A percentile compares a stretch with the other conserved stretches of the same genome.
Evolutionary conservation across 345 rosid species (phyloP).

Genomic region (Erysimum cheiranthoides): DNA sequence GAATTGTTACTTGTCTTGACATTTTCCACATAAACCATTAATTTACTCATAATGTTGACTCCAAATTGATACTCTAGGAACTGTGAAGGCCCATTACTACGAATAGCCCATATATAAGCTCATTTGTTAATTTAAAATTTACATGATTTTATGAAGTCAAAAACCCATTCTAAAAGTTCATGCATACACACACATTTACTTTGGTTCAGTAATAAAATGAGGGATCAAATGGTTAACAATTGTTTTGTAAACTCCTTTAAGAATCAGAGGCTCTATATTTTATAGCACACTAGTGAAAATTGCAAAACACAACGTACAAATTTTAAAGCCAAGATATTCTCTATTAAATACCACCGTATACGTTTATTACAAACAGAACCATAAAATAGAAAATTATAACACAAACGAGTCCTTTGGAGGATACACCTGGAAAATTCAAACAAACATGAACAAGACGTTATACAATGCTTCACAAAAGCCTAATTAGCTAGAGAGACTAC

Average conservation of each 20-base stretch:
- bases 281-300: not conserved
- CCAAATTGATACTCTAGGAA: too few species aligned
- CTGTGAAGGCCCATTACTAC: too few species aligned
- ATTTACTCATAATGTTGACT: too few species aligned
- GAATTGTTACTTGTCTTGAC: too few species aligned
- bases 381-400: not conserved
- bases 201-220: too few species aligned
- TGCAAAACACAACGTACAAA: not conserved
- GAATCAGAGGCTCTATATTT: not conserved
- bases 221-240: too few species aligned
- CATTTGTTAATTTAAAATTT: too few species aligned
- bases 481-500: not conserved
- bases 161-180: too few species aligned
- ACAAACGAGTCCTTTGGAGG: not conserved
- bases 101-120: too few species aligned
- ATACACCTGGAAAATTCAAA: not conserved
- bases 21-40: too few species aligned
- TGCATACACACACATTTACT: too few species aligned
- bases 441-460: not conserved
- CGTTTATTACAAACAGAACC: not conserved
- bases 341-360: not conserved
- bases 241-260: not conserved
- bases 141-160: too few species aligned
- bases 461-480: not conserved
- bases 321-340: not conserved